Conservation (phyloP, 2,329 filamentous ascomycete genomes). For the Aspergillus hiratsukae region DNA sequence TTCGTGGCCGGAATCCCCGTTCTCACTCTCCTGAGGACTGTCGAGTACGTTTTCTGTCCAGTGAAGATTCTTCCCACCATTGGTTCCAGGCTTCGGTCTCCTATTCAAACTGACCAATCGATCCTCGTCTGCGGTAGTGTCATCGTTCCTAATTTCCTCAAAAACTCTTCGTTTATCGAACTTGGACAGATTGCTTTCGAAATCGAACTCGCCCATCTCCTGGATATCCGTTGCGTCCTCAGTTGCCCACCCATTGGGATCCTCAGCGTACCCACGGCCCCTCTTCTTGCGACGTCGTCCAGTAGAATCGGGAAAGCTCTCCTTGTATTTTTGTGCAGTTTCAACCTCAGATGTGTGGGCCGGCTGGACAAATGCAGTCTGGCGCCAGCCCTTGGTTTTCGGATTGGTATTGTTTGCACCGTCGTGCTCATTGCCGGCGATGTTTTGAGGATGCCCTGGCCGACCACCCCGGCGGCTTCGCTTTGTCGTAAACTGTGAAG, state of each 20-base stretch:
- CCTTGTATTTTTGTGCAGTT: slow-evolving; percentile 23
- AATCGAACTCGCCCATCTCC: slow-evolving; percentile 92
- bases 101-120: slow-evolving; percentile 90
- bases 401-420: slow-evolving; percentile 30
- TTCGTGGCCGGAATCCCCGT: slow-evolving; percentile 55
- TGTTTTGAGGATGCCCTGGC: slow-evolving; percentile 44
- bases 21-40: slow-evolving; percentile 65
- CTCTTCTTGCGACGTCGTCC: slow-evolving; percentile 45
- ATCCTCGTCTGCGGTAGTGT: slow-evolving; percentile 81
- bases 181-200: slow-evolving; percentile 80
- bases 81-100: slow-evolving; percentile 59
- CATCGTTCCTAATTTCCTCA: slow-evolving; percentile 83
- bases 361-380: slow-evolving; percentile 61
- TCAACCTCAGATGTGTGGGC: slow-evolving; percentile 39
- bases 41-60: slow-evolving; percentile 89
- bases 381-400: slow-evolving; percentile 62
- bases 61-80: slow-evolving; percentile 84
- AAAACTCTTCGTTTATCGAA: slow-evolving; percentile 94
- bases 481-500: slow-evolving; percentile 26
- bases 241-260: slow-evolving; percentile 84
- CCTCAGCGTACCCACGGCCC: slow-evolving; percentile 45
- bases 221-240: slow-evolving; percentile 94
- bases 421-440: slow-evolving; percentile 29
- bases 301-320: slow-evolving; percentile 21
- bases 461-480: slow-evolving; percentile 45